phyloP scores from a whole-genome alignment of 73 alveolate genomes.

The Stentor coeruleus region DNA sequence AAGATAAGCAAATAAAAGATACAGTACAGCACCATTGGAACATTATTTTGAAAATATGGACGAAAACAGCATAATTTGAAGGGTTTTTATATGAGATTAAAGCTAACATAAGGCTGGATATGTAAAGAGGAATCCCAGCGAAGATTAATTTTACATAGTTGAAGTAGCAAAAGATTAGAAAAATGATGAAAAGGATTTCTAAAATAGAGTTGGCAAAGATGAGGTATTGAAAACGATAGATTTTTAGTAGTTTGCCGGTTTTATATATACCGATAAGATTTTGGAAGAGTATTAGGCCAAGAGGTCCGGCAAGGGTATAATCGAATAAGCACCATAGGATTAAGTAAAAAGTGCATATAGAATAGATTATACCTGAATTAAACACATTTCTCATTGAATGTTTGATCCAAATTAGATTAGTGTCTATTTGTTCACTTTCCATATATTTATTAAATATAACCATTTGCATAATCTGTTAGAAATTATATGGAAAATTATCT shows the following conservation, averaged over 20 bases:
- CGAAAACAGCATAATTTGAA: background rate
- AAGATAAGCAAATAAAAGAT: background rate
- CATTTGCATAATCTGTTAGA: background rate
- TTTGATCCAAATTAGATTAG: background rate
- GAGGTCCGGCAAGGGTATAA: background rate
- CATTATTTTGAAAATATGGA: background rate
- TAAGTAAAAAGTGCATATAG: background rate
- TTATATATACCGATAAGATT: background rate
- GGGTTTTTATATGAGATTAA: background rate
- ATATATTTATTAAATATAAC: background rate
- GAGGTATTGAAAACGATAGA: background rate
- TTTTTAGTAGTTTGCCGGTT: too few species aligned
- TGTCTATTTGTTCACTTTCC: background rate
- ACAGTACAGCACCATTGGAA: background rate
- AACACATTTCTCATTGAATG: too few species aligned
- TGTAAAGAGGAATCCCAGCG: background rate
- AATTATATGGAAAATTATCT: background rate
- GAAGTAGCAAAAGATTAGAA: too few species aligned
- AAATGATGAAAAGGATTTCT: background rate
- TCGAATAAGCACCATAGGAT: background rate
- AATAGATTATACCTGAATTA: too few species aligned
- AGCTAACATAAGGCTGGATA: background rate
- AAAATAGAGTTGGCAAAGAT: background rate
- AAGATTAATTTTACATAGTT: too few species aligned
- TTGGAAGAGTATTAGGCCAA: too few species aligned